Base-by-base conservation (phyloP, 495 filamentous ascomycete genomes). In the Lasiosphaeriaceae sp. region DNA sequence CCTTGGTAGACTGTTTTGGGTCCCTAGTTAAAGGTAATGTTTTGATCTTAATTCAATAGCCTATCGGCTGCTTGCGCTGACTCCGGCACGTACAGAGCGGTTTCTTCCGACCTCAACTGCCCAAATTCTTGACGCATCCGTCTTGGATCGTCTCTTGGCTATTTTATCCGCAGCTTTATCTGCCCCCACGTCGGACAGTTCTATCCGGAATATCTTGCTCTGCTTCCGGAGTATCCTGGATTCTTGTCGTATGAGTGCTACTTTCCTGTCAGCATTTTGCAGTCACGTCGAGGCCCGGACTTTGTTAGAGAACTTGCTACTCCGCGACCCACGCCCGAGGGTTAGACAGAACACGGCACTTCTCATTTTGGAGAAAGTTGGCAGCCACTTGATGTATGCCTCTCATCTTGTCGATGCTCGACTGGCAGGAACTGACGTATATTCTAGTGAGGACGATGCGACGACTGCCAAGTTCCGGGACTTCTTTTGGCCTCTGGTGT, bases 141-240 rank as follows among this genome's bases (percentile, higher is more conserved):
- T 77, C 4, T 56, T 74, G 26, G 59, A 65, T 37, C 70, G 76
- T 6, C 69, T 81, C 2, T 62, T 77, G 14, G 34, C 59, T 4
- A 70, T 80, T 7, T 54, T 80, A 2, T 56, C 55, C n/a, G 16
- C 50, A 21, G 37, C 47, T 0, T 24, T 56, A n/a, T 35, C 58
- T 16, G 55, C 64, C 11, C 24, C 60, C 29, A 65, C 65, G 16
- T 61, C 66, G 20, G 64, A 67, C 31, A 57, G 65, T 31, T 66
- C 74, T 19, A 56, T 77, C 45, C 60, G 72, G 71, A 62, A 83
- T 65, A 60, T 83, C 3, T 66, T 74, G 46, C 63, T 79, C 41
- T 80, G 79, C 24, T 86, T 91, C 50, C 80, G 82, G 14, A 74
- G 83, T 12, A 71, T 92, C 2, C 70, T 90, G 0, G 83, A 90